Evolutionary conservation across 148 eudicot genomes (phyloP).

Genomic region (Heliamphora exappendiculata): DNA sequence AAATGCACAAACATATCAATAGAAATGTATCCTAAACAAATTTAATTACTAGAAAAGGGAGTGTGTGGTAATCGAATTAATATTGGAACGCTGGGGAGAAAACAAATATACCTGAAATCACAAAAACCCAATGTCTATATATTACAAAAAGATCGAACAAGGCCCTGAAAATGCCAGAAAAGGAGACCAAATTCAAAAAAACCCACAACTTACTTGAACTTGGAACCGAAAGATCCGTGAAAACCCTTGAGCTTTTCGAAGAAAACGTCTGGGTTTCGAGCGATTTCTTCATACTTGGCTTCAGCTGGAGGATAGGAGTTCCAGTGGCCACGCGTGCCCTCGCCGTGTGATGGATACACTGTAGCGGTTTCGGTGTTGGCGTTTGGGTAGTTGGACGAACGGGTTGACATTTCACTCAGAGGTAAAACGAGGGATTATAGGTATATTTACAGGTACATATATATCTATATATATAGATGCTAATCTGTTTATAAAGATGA

Average conservation of each 20-base stretch:
- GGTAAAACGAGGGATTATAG: constrained; percentile 1
- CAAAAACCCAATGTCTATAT: neutral
- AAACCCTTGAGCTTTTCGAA: constrained; percentile 32
- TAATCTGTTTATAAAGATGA: neutral
- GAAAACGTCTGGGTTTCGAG: constrained; percentile 27
- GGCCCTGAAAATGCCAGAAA: neutral
- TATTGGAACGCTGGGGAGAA: neutral
- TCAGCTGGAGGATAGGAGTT: constrained; percentile 29
- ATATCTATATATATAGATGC: neutral
- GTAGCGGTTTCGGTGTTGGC: neutral
- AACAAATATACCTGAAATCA: neutral
- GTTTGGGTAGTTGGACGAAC: constrained; percentile 6
- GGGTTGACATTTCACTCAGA: constrained; percentile 11
- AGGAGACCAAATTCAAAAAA: neutral
- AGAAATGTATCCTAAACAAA: neutral
- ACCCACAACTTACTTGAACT: constrained; percentile 29
- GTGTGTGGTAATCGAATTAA: neutral
- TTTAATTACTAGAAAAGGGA: neutral
- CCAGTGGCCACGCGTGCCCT: neutral
- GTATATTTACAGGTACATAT: neutral
- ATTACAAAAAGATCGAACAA: neutral
- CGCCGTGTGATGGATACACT: neutral
- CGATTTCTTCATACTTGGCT: constrained; percentile 29
- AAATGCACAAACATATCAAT: neutral
- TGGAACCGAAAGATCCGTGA: constrained; percentile 28